Evolutionary conservation across 768 basidiomycete genomes (phyloP).

Genomic region (Paxillus rubicundulus): DNA sequence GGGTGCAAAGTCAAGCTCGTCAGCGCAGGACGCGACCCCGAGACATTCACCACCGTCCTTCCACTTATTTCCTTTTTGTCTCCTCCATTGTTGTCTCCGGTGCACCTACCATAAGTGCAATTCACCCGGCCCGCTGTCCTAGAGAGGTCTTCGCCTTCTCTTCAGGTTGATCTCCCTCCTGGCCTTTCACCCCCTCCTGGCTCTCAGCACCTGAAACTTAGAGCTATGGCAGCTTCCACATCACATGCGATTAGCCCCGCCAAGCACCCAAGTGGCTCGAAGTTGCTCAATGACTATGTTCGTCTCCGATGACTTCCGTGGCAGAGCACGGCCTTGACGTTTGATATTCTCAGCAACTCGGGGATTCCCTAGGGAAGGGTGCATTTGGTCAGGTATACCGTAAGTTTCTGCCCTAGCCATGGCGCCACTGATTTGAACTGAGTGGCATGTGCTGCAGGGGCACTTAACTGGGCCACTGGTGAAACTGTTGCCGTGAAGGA

Average conservation of each 20-base stretch:
- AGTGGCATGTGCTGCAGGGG: constrained; percentile 53
- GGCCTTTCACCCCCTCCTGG: background rate
- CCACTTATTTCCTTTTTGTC: constrained; percentile 12
- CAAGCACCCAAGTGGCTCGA: constrained; percentile 39
- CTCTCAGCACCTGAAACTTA: background rate
- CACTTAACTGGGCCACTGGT: constrained; percentile 92
- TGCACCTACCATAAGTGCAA: background rate
- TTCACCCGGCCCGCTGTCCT: background rate
- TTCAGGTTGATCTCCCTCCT: background rate
- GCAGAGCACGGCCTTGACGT: constrained; percentile 7
- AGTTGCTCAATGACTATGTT: constrained; percentile 67
- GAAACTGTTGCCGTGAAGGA: constrained; percentile 99
- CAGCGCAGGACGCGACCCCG: constrained; percentile 38
- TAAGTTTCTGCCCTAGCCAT: constrained; percentile 40
- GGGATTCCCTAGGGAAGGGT: constrained; percentile 93
- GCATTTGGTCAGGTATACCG: constrained; percentile 97
- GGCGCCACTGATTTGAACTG: constrained; percentile 66
- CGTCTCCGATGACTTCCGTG: constrained; percentile 14
- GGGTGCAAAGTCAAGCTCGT: constrained; percentile 24
- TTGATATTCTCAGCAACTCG: constrained; percentile 70
- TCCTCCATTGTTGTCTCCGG: background rate
- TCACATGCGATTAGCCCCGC: constrained; percentile 20
- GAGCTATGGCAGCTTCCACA: constrained; percentile 23
- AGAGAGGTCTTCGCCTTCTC: background rate
- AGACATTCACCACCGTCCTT: constrained; percentile 11